Percentiles rank a stretch among this genome's conserved stretches.
These are phyloP conservation scores for Wallacemonas sp. DNA, from an alignment of 208 protist genomes.

Conservation along the genomic window DNA sequence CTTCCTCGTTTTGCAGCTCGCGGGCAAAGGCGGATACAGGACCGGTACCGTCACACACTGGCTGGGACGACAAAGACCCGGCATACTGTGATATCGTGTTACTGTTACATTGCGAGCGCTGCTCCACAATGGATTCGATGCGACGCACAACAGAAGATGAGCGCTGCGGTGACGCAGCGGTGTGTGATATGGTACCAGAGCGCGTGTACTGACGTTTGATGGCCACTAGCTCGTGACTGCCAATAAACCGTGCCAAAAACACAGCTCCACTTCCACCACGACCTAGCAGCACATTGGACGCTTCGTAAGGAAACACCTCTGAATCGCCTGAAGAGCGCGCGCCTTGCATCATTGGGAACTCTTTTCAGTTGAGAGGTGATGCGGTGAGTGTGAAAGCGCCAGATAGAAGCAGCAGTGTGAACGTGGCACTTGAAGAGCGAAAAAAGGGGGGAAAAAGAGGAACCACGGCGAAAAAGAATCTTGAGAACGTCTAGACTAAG, in stretches of 20 bases:
- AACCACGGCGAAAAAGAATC: too few species aligned
- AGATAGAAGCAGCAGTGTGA: too few species aligned
- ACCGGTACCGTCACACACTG: background rate
- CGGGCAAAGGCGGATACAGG: background rate
- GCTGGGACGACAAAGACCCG: background rate
- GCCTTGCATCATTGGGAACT: background rate
- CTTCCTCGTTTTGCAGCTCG: slow-evolving; percentile 12
- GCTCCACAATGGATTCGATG: slow-evolving; percentile 11
- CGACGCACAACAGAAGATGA: slow-evolving; percentile 1
- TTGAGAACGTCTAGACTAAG: too few species aligned
- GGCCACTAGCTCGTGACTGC: slow-evolving; percentile 49
- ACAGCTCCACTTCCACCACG: slow-evolving; percentile 74
- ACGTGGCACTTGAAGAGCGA: too few species aligned
- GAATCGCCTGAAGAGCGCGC: background rate
- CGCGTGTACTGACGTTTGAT: slow-evolving; percentile 66
- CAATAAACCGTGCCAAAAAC: slow-evolving; percentile 50
- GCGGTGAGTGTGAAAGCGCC: too few species aligned
- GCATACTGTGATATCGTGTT: background rate
- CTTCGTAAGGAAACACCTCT: slow-evolving; percentile 56
- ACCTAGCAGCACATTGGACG: slow-evolving; percentile 67
- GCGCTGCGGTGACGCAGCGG: background rate
- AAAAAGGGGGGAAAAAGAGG: too few species aligned
- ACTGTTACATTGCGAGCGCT: background rate
- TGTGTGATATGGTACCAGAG: background rate
- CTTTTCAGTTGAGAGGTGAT: too few species aligned